These are phyloP conservation scores for Pinus taeda DNA, from an alignment of 75 land plant genomes.

Conservation along the genomic window DNA sequence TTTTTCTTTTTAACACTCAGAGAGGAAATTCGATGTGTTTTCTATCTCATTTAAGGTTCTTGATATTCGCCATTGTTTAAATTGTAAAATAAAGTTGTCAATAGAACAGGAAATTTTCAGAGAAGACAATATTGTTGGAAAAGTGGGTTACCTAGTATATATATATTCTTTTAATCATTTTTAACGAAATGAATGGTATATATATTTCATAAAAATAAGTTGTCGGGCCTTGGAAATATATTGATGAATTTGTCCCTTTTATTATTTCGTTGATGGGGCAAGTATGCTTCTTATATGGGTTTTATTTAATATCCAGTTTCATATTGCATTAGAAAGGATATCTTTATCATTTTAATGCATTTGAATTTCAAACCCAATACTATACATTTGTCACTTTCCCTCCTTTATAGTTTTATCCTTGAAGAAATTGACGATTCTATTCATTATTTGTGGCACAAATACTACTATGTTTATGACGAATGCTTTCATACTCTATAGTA, in stretches of 20 bases:
- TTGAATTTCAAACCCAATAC: background rate
- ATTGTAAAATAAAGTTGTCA: background rate
- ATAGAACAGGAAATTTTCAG: background rate
- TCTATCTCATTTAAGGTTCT: background rate
- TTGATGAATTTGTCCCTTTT: background rate
- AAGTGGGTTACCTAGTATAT: background rate
- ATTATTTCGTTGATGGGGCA: background rate
- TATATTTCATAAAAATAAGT: constrained; percentile 7
- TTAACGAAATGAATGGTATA: background rate
- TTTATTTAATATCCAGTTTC: background rate
- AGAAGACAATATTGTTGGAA: background rate
- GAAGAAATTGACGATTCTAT: background rate
- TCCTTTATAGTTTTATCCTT: background rate
- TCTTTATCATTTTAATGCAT: background rate
- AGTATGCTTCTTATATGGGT: background rate
- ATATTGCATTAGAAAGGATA: too few species aligned
- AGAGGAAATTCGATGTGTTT: background rate
- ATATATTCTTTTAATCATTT: background rate
- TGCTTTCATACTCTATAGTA: constrained; percentile 42
- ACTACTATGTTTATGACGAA: background rate
- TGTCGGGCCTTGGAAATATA: background rate
- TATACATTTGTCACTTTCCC: too few species aligned
- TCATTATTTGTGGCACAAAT: background rate
- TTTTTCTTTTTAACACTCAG: background rate
- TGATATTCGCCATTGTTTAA: background rate